These are phyloP conservation scores for Quercus alba DNA, from an alignment of 306 rosid genomes.

Conservation along the genomic window DNA sequence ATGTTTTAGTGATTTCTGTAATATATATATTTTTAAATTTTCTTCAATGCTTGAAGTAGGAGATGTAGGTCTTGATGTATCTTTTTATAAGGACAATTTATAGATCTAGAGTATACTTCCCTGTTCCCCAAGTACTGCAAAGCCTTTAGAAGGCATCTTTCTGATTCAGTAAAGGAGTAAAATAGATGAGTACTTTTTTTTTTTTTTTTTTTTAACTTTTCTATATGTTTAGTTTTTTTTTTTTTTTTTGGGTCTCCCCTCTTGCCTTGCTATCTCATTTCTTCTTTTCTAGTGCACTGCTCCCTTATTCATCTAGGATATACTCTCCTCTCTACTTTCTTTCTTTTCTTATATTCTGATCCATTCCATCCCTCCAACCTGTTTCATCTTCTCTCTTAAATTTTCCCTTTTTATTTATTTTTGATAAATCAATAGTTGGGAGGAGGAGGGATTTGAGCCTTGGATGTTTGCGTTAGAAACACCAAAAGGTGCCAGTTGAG, in stretches of 20 bases:
- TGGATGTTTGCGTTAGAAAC: no score
- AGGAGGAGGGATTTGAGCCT: no score
- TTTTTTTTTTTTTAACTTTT: background rate
- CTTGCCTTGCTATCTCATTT: background rate
- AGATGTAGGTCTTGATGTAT: background rate
- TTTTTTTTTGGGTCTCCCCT: background rate
- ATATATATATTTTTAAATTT: background rate
- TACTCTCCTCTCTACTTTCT: background rate
- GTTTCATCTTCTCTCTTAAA: background rate
- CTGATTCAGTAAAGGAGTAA: background rate
- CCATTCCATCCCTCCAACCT: background rate
- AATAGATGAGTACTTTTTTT: background rate
- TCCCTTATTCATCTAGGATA: background rate
- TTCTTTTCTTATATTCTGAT: background rate
- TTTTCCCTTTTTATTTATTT: no score
- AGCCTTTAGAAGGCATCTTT: background rate
- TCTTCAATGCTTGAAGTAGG: background rate
- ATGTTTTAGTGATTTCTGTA: background rate
- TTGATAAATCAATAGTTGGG: no score
- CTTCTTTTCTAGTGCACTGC: background rate
- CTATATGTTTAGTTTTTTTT: background rate
- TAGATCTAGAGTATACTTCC: background rate
- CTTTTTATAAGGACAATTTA: background rate
- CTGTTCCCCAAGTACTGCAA: background rate
- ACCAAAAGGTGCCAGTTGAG: no score